A percentile compares a stretch with the other conserved stretches of the same genome.
phyloP scores from a whole-genome alignment of 2,329 filamentous ascomycete species.

The Apiospora rasikravindrae region DNA sequence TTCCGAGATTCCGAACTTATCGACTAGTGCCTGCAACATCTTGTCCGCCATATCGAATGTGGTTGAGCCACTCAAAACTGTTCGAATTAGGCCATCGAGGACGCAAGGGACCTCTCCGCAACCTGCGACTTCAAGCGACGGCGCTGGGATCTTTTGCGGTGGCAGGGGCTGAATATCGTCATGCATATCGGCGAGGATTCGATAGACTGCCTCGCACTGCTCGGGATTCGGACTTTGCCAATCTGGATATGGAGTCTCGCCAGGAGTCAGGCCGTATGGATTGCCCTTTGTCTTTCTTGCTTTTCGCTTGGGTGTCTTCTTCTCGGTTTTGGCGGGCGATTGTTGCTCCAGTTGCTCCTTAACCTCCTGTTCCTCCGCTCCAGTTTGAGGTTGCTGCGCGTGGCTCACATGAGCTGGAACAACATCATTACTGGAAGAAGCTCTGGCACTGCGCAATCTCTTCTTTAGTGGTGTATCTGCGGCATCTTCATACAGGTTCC shows the following conservation, averaged over 20 bases:
- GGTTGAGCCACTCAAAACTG: conserved; percentile 58
- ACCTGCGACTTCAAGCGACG: conserved; percentile 74
- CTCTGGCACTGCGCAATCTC: neutral
- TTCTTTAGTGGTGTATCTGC: neutral
- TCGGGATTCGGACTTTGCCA: conserved; percentile 67
- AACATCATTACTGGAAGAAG: neutral
- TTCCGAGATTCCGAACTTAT: conserved; percentile 66
- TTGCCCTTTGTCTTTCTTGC: conserved; percentile 41
- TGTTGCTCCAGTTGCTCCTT: conserved; percentile 13
- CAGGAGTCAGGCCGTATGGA: conserved; percentile 59
- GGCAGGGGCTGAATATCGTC: conserved; percentile 59
- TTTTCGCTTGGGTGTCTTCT: conserved; percentile 26
- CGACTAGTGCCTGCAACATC: conserved; percentile 69
- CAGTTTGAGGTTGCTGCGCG: neutral
- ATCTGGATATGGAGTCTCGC: conserved; percentile 70
- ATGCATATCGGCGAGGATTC: conserved; percentile 68
- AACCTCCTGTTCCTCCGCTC: neutral
- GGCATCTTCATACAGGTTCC: neutral
- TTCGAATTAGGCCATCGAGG: conserved; percentile 59
- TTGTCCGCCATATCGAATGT: conserved; percentile 60
- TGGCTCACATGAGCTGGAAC: neutral
- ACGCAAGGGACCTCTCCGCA: conserved; percentile 63
- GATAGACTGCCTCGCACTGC: conserved; percentile 72
- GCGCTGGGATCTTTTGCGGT: conserved; percentile 71
- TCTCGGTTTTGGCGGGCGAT: conserved; percentile 23